Percentiles rank a stretch among this genome's conserved stretches.
Conservation (phyloP, 2,329 filamentous ascomycete genomes). For the Biscogniauxia marginata region DNA sequence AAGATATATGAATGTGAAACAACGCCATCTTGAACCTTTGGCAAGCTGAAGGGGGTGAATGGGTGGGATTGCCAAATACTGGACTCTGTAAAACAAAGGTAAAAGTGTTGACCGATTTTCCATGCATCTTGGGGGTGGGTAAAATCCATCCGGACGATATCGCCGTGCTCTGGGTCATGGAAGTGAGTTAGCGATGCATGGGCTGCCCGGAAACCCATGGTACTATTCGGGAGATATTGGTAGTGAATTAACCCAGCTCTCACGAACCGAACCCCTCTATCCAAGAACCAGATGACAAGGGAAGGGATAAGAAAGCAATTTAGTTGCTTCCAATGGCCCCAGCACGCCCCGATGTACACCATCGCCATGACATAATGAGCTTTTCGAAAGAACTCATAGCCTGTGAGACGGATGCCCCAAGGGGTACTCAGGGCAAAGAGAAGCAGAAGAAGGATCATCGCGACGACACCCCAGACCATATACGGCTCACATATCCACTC, state of each 20-base stretch:
- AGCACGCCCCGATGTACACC: slow-evolving; percentile 73
- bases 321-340: slow-evolving; percentile 70
- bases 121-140: slow-evolving; percentile 59
- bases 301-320: slow-evolving; percentile 68
- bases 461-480: slow-evolving; percentile 71
- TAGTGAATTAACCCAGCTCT: slow-evolving; percentile 62
- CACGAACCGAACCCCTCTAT: slow-evolving; percentile 58
- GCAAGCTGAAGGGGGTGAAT: slow-evolving; percentile 62
- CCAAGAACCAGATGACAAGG: slow-evolving; percentile 63
- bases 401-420: slow-evolving; percentile 61
- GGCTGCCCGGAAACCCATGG: slow-evolving; percentile 54
- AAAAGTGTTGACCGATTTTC: slow-evolving; percentile 70
- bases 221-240: slow-evolving; percentile 44
- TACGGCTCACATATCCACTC: slow-evolving; percentile 63
- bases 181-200: slow-evolving; percentile 53
- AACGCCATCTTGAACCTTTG: slow-evolving; percentile 38
- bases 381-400: slow-evolving; percentile 78
- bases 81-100: slow-evolving; percentile 63
- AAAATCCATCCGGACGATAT: slow-evolving; percentile 66
- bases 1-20: slow-evolving; percentile 57
- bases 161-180: slow-evolving; percentile 54
- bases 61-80: slow-evolving; percentile 73
- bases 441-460: slow-evolving; percentile 61
- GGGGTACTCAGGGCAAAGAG: slow-evolving; percentile 59
- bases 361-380: slow-evolving; percentile 71